A percentile compares a stretch with the other conserved stretches of the same genome.
phyloP scores from a whole-genome alignment of 208 protist genomes.

The Entamoeba nuttalli region DNA sequence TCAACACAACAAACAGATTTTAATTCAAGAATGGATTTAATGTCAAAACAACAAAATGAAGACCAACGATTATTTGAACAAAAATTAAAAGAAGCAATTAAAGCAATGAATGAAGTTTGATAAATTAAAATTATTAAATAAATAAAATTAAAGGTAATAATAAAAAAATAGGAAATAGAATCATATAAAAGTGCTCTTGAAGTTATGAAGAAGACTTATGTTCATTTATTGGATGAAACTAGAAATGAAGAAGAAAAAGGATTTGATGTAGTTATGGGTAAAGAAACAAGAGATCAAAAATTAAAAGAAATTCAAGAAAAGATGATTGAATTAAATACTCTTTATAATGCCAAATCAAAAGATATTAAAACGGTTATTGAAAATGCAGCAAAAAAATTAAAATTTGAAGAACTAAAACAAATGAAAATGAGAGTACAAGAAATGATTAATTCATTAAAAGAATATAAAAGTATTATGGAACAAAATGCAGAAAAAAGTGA shows the following conservation, averaged over 20 bases:
- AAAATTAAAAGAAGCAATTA: background rate
- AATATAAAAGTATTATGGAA: background rate
- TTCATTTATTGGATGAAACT: background rate
- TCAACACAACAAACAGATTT: background rate
- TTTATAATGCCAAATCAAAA: background rate
- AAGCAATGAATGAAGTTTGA: background rate
- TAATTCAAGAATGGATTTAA: background rate
- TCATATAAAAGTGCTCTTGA: background rate
- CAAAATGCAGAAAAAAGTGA: background rate
- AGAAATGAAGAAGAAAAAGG: background rate
- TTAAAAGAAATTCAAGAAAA: background rate
- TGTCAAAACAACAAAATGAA: background rate
- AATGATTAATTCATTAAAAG: background rate
- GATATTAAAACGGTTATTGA: background rate
- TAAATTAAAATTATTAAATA: too few species aligned
- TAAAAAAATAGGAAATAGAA: background rate
- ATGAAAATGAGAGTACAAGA: background rate
- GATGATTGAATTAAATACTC: background rate
- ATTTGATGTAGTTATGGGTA: background rate
- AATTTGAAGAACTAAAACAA: background rate
- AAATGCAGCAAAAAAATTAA: background rate
- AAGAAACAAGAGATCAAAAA: background rate
- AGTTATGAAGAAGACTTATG: background rate
- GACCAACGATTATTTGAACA: background rate
- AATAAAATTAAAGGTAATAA: too few species aligned